phyloP scores from a whole-genome alignment of 768 basidiomycete genomes.

The Goffeauzyma gilvescens region DNA sequence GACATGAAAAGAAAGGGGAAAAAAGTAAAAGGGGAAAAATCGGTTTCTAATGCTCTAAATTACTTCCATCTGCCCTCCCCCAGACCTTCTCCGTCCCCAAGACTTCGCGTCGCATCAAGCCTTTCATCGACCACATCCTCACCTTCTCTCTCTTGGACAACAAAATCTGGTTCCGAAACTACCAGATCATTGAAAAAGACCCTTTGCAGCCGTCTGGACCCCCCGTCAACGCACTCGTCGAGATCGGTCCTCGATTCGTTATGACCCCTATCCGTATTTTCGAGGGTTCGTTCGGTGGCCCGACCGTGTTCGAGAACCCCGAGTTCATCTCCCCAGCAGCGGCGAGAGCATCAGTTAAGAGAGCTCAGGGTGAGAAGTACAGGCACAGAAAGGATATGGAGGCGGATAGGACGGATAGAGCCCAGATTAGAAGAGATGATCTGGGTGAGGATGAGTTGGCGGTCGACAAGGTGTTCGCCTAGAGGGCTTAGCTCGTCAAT shows the following conservation, averaged over 20 bases:
- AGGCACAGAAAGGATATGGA: slow-evolving; percentile 61
- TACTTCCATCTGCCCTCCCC: neutral
- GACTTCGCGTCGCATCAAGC: slow-evolving; percentile 74
- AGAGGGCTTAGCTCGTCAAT: no score
- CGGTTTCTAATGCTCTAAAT: no score
- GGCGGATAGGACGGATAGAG: slow-evolving; percentile 45
- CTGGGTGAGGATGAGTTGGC: slow-evolving; percentile 59
- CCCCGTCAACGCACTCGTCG: slow-evolving; percentile 68
- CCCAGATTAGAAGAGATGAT: slow-evolving; percentile 40
- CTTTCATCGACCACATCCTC: slow-evolving; percentile 92
- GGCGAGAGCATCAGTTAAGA: slow-evolving; percentile 48
- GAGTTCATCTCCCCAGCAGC: slow-evolving; percentile 84
- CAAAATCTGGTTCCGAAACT: slow-evolving; percentile 99
- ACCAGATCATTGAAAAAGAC: slow-evolving; percentile 92
- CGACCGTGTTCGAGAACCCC: slow-evolving; percentile 86
- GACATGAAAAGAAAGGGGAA: no score
- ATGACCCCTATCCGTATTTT: slow-evolving; percentile 94
- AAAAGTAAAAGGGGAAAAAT: neutral
- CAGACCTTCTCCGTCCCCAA: slow-evolving; percentile 92
- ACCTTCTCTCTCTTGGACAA: slow-evolving; percentile 87
- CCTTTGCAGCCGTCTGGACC: slow-evolving; percentile 70
- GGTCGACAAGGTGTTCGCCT: slow-evolving; percentile 78
- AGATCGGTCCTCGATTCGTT: slow-evolving; percentile 95
- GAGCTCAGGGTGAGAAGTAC: slow-evolving; percentile 64
- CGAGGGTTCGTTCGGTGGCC: slow-evolving; percentile 88